Base-by-base conservation (phyloP, 805 yeast genomes). In the Schizosaccharomyces pombe region DNA sequence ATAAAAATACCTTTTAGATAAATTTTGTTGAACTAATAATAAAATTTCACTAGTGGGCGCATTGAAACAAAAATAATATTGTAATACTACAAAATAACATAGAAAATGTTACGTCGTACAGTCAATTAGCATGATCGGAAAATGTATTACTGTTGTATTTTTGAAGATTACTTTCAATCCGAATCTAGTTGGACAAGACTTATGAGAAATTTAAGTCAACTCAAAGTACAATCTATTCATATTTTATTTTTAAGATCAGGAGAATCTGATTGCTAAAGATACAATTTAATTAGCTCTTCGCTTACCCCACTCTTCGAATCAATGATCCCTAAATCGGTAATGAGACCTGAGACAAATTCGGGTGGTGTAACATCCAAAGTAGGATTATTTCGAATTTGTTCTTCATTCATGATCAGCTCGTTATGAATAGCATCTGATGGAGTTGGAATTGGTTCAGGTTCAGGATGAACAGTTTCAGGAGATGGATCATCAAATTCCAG, bases 231-330 rank as follows among this genome's bases (percentile, higher is more conserved):
- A n/a, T n/a, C n/a, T n/a, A 32, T 32, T 32, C 37, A 14, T 32
- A 8, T 32, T 8, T 4, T 43, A 43, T 22, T 22, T 24, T 22
- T 26, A 29, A 19, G 14, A 43, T 43, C 30, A 6, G 30, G 12
- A 26, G 14, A 22, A 19, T 12, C 96, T 96, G n/a, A 5, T 8
- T 22, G 8, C 22, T 49, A 49, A n/a, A 32, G 34, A 24, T 49
- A 91, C 78, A 91, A 85, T 68, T 91, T 91, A 65, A 91, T 91
- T 67, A 91, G 75, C 68, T 91, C 99, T 66, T 91, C 98, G n/a
- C 94, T 82, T 22, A 91, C 98, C 0, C 97, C 97, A 57, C 94
- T 82, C 11, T 98, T 95, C 5, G 99, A 91, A 30, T 49, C 53
- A 60, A 91, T 73, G 1, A 91, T 96, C 16, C 99, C 99, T 58